phyloP scores from a whole-genome alignment of 495 filamentous ascomycete genomes.

The Penicillium bialowiezense region DNA sequence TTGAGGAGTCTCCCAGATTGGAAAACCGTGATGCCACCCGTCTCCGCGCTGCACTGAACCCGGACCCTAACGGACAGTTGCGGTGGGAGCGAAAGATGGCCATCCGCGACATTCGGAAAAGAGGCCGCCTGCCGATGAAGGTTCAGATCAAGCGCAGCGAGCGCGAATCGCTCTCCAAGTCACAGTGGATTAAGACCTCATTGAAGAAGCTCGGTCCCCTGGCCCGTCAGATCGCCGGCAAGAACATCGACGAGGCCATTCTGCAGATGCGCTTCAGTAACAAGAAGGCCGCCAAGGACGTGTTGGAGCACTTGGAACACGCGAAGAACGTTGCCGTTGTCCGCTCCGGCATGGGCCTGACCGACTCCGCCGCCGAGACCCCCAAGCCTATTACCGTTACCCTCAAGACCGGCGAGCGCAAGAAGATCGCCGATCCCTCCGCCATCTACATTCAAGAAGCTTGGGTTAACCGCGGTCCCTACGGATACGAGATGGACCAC shows the following conservation, averaged over 20 bases:
- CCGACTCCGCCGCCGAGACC: constrained; percentile 24
- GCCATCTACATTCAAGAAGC: constrained; percentile 84
- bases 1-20: constrained; percentile 5
- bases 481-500: constrained; percentile 53
- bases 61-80: constrained; percentile 59
- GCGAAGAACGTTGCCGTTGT: constrained; percentile 78
- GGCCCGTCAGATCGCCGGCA: constrained; percentile 83
- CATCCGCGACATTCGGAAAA: constrained; percentile 62
- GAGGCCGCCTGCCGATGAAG: constrained; percentile 62
- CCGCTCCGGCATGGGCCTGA: constrained; percentile 78
- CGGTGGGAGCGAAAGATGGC: constrained; percentile 84
- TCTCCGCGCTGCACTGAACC: constrained; percentile 61
- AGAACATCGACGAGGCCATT: constrained; percentile 88
- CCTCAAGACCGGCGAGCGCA: constrained; percentile 44
- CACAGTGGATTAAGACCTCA: constrained; percentile 69
- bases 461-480: constrained; percentile 79
- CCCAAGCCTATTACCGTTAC: constrained; percentile 36
- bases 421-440: constrained; percentile 65
- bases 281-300: constrained; percentile 87
- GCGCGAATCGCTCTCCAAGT: constrained; percentile 60
- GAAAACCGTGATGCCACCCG: constrained; percentile 44
- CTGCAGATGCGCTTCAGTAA: constrained; percentile 92
- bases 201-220: constrained; percentile 85
- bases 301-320: constrained; percentile 69
- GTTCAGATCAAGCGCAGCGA: constrained; percentile 71